Evolutionary conservation across 768 basidiomycete species (phyloP).

Genomic region (Rhodocollybia butyracea): DNA sequence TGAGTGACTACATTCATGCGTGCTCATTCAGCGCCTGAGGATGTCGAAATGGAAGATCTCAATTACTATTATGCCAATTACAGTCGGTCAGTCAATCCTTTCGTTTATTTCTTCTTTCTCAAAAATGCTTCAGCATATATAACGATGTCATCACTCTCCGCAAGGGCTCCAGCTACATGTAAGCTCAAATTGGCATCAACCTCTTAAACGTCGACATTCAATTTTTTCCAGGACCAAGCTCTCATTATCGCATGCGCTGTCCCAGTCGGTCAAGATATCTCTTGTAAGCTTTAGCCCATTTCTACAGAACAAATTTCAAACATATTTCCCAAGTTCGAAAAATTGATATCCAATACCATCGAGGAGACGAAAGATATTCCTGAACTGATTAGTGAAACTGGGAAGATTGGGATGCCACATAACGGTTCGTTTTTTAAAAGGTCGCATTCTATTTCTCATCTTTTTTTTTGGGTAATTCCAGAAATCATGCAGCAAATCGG

Average conservation of each 20-base stretch:
- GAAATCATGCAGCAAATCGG: conserved; percentile 99
- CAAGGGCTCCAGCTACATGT: conserved; percentile 96
- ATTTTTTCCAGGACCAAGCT: conserved; percentile 79
- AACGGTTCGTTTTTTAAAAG: conserved; percentile 44
- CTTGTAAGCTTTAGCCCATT: conserved; percentile 44
- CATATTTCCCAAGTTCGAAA: conserved; percentile 66
- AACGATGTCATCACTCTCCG: conserved; percentile 96
- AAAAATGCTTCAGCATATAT: conserved; percentile 61
- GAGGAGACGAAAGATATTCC: conserved; percentile 97
- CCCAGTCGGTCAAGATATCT: conserved; percentile 97
- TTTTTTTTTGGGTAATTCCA: conserved; percentile 15
- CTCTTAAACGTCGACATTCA: neutral
- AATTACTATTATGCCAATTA: conserved; percentile 98
- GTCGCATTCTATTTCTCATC: neutral
- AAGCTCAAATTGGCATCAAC: conserved; percentile 22
- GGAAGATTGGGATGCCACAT: conserved; percentile 89
- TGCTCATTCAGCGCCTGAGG: conserved; percentile 67
- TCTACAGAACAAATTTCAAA: neutral
- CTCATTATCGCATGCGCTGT: conserved; percentile 89
- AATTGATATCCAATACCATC: conserved; percentile 87
- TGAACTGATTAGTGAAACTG: conserved; percentile 88
- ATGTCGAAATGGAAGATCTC: conserved; percentile 93
- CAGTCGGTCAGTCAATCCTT: conserved; percentile 60
- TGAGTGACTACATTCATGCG: neutral
- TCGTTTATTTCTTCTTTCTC: neutral